These are phyloP conservation scores for Quercus agrifolia DNA, from an alignment of 306 rosid genomes.

Conservation along the genomic window DNA sequence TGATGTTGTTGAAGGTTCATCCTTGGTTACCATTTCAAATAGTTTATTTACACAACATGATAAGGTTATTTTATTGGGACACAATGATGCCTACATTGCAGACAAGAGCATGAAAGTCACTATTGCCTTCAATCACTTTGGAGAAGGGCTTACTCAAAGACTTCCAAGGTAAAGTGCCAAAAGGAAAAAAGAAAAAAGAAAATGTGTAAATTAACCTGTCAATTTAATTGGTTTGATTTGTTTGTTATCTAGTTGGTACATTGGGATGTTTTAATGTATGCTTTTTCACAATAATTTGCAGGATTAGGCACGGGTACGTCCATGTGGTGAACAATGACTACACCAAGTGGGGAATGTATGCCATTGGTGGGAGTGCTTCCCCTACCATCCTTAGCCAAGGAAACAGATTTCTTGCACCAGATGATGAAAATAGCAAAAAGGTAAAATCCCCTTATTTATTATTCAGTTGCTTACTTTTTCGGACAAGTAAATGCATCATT, in stretches of 20 bases:
- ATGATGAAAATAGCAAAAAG: slow-evolving; percentile 81
- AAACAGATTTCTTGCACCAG: slow-evolving; percentile 78
- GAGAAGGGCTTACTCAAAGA: slow-evolving; percentile 93
- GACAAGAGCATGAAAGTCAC: slow-evolving; percentile 98
- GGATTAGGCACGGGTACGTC: slow-evolving; percentile 90
- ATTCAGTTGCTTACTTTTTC: not conserved
- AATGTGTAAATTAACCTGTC: not conserved
- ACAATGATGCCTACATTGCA: slow-evolving; percentile 65
- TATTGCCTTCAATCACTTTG: slow-evolving; percentile 92
- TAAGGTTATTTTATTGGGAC: slow-evolving; percentile 89
- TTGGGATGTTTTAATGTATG: slow-evolving; percentile 1
- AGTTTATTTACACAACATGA: slow-evolving; percentile 96
- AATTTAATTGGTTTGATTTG: too few relatives aligned
- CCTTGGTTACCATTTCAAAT: slow-evolving; percentile 81
- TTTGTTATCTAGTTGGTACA: too few relatives aligned
- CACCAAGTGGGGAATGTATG: slow-evolving; percentile 98
- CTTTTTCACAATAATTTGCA: slow-evolving; percentile 18
- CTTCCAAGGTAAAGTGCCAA: slow-evolving; percentile 76
- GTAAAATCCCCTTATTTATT: slow-evolving; percentile 21
- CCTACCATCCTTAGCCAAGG: slow-evolving; percentile 97
- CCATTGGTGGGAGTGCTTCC: slow-evolving; percentile 92
- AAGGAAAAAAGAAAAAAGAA: not conserved
- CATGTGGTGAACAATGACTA: slow-evolving; percentile 99
- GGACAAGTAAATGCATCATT: too few relatives aligned
- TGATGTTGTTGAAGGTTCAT: slow-evolving; percentile 83